phyloP scores from a whole-genome alignment of 495 filamentous ascomycete genomes.

The Parachaetomium inaequale region DNA sequence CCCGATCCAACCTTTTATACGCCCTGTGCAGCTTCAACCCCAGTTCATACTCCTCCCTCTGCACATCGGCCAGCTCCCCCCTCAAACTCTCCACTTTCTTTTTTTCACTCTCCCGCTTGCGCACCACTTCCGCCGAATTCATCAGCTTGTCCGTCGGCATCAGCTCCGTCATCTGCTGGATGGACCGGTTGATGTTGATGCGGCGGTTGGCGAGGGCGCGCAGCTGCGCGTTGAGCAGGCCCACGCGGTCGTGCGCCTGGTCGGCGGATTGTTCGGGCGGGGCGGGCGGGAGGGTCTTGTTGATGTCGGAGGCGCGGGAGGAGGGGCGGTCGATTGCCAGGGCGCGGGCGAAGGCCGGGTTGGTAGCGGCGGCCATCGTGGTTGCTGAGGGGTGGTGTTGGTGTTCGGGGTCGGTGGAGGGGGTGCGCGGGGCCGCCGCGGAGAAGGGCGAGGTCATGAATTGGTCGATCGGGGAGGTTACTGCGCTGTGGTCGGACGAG shows the following conservation, averaged over 20 bases:
- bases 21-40: slow-evolving; percentile 78
- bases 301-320: slow-evolving; percentile 33
- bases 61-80: slow-evolving; percentile 72
- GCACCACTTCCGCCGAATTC: slow-evolving; percentile 42
- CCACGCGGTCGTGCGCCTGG: slow-evolving; percentile 57
- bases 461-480: slow-evolving; percentile 30
- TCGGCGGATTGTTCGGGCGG: slow-evolving; percentile 53
- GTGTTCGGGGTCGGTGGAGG: not conserved
- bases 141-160: slow-evolving; percentile 53
- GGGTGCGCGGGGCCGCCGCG: not conserved
- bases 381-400: not conserved
- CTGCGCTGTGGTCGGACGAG: slow-evolving; percentile 23
- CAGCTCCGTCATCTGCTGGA: slow-evolving; percentile 67
- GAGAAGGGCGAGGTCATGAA: slow-evolving; percentile 29
- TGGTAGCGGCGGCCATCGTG: not conserved
- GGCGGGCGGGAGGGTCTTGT: slow-evolving; percentile 56
- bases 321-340: slow-evolving; percentile 21
- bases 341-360: slow-evolving; percentile 20
- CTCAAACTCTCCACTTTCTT: slow-evolving; percentile 65
- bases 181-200: slow-evolving; percentile 65
- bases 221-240: slow-evolving; percentile 62
- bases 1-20: slow-evolving; percentile 68
- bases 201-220: slow-evolving; percentile 62
- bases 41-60: slow-evolving; percentile 78
- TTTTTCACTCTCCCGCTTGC: slow-evolving; percentile 64